Conservation (phyloP, 257 asterid genomes). For the Solanum chmielewskii region DNA sequence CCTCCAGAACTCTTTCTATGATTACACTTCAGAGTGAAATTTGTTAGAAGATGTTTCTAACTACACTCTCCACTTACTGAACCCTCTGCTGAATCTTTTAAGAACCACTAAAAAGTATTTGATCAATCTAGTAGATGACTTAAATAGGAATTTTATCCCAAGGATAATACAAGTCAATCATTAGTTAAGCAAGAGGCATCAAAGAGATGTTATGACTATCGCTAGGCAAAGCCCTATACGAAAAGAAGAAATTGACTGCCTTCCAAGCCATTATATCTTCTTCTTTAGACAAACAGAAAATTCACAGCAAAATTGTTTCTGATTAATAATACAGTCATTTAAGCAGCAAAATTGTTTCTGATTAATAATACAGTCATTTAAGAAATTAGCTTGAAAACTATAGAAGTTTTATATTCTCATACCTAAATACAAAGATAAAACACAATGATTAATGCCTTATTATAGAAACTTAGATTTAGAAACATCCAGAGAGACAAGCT, state of each 20-base stretch:
- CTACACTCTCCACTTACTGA: neutral
- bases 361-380: neutral
- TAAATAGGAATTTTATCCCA: neutral
- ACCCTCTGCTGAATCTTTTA: neutral
- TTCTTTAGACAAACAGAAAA: neutral
- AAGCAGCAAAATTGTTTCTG: neutral
- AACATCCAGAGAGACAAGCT: neutral
- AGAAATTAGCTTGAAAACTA: neutral
- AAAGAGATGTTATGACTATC: neutral
- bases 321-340: neutral
- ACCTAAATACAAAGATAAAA: neutral
- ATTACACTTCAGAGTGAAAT: neutral
- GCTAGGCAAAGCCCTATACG: neutral
- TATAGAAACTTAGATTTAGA: neutral
- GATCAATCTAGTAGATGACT: neutral
- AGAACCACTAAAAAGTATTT: neutral
- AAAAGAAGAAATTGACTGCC: neutral
- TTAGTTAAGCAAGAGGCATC: neutral
- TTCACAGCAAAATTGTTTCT: neutral
- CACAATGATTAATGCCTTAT: neutral
- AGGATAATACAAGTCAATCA: neutral
- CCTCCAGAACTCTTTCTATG: neutral
- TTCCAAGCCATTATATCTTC: neutral
- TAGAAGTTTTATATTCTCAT: neutral
- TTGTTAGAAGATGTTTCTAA: neutral